Evolutionary conservation across 345 rosid species (phyloP).

Genomic region (Boechera retrofracta): DNA sequence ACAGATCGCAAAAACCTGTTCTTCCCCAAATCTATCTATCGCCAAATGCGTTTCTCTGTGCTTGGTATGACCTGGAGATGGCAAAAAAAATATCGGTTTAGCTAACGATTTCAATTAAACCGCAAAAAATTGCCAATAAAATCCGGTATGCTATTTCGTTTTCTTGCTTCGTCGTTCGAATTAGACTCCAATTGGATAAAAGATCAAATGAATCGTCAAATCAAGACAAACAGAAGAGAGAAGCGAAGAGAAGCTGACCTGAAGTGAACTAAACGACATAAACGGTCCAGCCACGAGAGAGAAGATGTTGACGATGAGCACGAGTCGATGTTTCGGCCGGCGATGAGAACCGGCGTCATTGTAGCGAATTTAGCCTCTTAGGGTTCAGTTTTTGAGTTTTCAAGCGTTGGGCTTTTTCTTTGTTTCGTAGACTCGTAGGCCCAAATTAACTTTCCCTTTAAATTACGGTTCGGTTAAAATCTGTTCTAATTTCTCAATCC

Average conservation of each 20-base stretch:
- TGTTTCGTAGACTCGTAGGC: not conserved
- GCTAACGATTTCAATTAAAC: not conserved
- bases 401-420: slow-evolving; percentile 18
- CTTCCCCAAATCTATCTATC: slow-evolving; percentile 28
- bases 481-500: slow-evolving; percentile 8
- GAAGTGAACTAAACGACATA: not conserved
- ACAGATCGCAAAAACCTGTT: slow-evolving; percentile 25
- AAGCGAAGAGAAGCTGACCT: slow-evolving; percentile 6
- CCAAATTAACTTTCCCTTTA: not conserved
- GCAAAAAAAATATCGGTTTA: not conserved
- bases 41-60: slow-evolving; percentile 22
- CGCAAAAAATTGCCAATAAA: not conserved
- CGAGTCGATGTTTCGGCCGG: slow-evolving; percentile 20
- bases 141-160: slow-evolving; percentile 19
- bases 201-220: not conserved
- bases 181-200: not conserved
- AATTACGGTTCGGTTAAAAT: slow-evolving; percentile 13
- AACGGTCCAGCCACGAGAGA: not conserved
- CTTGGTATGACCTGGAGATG: slow-evolving; percentile 3
- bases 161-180: not conserved
- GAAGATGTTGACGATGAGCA: not conserved
- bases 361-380: slow-evolving; percentile 8
- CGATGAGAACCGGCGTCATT: slow-evolving; percentile 33
- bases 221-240: not conserved
- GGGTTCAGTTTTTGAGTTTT: slow-evolving; percentile 26